Evolutionary conservation across 2,329 filamentous ascomycete genomes (phyloP).

Genomic region (Dactylellina haptotyla): DNA sequence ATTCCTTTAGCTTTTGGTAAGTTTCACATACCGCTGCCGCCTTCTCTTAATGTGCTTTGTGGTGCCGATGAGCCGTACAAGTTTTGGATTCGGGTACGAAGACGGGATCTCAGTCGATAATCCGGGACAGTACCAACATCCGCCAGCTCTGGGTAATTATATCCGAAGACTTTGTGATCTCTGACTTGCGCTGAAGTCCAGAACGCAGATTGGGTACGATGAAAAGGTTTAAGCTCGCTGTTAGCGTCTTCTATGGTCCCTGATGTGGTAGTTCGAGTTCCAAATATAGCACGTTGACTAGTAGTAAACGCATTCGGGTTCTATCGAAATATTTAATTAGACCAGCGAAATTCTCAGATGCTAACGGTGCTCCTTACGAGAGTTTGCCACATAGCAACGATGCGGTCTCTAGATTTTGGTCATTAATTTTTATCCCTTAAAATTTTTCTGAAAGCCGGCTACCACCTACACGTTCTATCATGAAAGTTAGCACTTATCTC

Average conservation of each 20-base stretch:
- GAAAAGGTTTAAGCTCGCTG: slow-evolving; percentile 27
- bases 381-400: slow-evolving; percentile 42
- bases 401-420: slow-evolving; percentile 19
- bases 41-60: slow-evolving; percentile 26
- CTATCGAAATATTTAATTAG: background rate
- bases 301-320: slow-evolving; percentile 29
- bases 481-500: background rate
- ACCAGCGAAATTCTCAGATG: background rate
- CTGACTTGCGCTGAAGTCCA: slow-evolving; percentile 33
- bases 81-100: slow-evolving; percentile 25
- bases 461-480: slow-evolving; percentile 44
- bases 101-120: slow-evolving; percentile 11
- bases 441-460: background rate
- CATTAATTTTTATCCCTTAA: background rate
- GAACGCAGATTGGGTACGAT: slow-evolving; percentile 1
- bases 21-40: slow-evolving; percentile 11
- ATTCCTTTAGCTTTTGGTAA: background rate
- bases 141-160: slow-evolving; percentile 42
- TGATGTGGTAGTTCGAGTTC: slow-evolving; percentile 15
- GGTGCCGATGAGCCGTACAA: slow-evolving; percentile 41
- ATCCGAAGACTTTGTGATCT: slow-evolving; percentile 14
- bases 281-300: slow-evolving; percentile 17
- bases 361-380: slow-evolving; percentile 21
- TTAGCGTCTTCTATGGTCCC: slow-evolving; percentile 15
- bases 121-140: slow-evolving; percentile 7